phyloP scores from a whole-genome alignment of 1,284 basidiomycete genomes.

The Leccinum fuscescens region DNA sequence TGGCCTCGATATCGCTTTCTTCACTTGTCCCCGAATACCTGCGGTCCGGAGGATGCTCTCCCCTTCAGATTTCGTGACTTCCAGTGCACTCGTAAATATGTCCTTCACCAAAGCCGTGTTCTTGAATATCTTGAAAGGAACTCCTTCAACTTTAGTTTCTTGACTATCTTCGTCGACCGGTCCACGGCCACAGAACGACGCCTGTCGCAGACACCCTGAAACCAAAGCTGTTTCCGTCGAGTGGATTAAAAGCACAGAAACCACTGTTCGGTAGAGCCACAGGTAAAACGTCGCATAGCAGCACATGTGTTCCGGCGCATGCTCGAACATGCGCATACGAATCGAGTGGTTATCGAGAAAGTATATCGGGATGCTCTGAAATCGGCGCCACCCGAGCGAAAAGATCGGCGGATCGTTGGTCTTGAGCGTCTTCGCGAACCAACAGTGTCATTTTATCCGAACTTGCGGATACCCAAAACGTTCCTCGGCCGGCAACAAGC shows the following conservation, averaged over 20 bases:
- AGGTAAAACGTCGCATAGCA: slow-evolving; percentile 98
- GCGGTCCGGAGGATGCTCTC: slow-evolving; percentile 84
- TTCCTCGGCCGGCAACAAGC: slow-evolving; percentile 89
- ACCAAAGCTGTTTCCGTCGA: slow-evolving; percentile 62
- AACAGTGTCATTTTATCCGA: slow-evolving; percentile 94
- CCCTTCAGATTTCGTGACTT: slow-evolving; percentile 98
- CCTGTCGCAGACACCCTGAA: slow-evolving; percentile 95
- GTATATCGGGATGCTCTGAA: slow-evolving; percentile 94
- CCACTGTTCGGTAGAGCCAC: slow-evolving; percentile 94
- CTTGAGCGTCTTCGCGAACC: slow-evolving; percentile 92
- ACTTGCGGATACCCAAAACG: slow-evolving; percentile 95
- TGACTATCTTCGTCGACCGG: slow-evolving; percentile 90
- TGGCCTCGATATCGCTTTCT: slow-evolving; percentile 91
- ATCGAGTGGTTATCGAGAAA: slow-evolving; percentile 96
- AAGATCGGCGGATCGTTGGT: slow-evolving; percentile 97
- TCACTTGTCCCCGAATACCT: slow-evolving; percentile 94
- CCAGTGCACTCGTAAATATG: slow-evolving; percentile 92
- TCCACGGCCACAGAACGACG: slow-evolving; percentile 85
- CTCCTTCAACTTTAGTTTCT: slow-evolving; percentile 96
- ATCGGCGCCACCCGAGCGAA: slow-evolving; percentile 94
- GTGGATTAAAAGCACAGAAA: slow-evolving; percentile 94
- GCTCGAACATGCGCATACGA: slow-evolving; percentile 98
- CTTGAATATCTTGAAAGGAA: slow-evolving; percentile 97
- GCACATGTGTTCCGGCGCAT: slow-evolving; percentile 99
- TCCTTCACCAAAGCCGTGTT: slow-evolving; percentile 99